Base-by-base conservation (phyloP, 495 filamentous ascomycete genomes). In the Talaromyces ruber region DNA sequence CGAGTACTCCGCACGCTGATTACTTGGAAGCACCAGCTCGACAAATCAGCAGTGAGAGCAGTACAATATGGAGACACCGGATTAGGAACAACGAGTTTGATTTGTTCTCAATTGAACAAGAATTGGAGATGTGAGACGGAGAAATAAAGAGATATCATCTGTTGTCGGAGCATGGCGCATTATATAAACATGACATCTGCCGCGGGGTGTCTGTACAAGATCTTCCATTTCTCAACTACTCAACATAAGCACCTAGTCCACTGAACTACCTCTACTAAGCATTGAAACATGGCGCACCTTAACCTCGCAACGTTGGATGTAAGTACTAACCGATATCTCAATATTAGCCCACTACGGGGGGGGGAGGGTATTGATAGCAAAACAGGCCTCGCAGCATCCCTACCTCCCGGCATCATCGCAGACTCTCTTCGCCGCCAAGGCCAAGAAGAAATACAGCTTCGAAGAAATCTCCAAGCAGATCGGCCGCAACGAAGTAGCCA, bases 391-490 rank as follows among this genome's bases (percentile, higher is more conserved):
- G 26, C 76, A 79, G 37, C 76, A 79, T 64, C 71, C 76, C 50
- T 64, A 80, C 64, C 86, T 95, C 45, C 89, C 92, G 12, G 67
- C 76, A n/a, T 83, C 88, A 62, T 84, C 88, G 7, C 74, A 80
- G 50, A 85, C 86, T 22, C 90, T 98, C 68, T 97, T 98, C 80
- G 77, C 82, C 14, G 90, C 89, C 64, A 98, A 98, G 75, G 86
- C 91, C 29, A 66, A 72, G 34, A 85, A 86, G 66, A 79, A 83
- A 56, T 80, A 96, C 28, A 89, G 82, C 72, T 98, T 98, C 66
- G 90, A 91, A 67, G 71, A 82, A 22, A 94, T 98, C 69, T 91
- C 84, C 24, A 70, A 84, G 64, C 72, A 86, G 25, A 82, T 98
- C 50, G 89, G 87, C 12, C 91, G 94, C 56, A 86, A 87, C 65